Evolutionary conservation across 805 yeast species (phyloP).

Genomic region (Yarrowia sp.): DNA sequence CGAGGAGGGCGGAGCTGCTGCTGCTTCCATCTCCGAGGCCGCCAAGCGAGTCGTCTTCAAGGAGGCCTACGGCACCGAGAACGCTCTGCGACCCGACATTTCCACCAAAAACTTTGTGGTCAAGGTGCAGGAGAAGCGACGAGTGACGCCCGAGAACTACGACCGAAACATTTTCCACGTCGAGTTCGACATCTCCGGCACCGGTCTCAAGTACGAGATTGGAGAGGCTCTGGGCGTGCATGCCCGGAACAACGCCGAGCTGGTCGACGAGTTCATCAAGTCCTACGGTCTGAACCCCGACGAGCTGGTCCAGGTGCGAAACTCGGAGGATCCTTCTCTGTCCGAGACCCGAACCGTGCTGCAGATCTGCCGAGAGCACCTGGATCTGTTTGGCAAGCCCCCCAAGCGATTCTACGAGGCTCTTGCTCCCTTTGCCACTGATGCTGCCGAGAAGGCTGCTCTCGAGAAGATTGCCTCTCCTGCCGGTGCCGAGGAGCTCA

Average conservation of each 20-base stretch:
- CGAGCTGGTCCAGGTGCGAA: conserved; percentile 74
- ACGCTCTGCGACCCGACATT: conserved; percentile 83
- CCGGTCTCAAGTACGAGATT: conserved; percentile 88
- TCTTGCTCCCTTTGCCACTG: conserved; percentile 73
- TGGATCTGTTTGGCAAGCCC: conserved; percentile 93
- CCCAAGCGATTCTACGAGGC: conserved; percentile 92
- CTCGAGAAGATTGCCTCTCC: conserved; percentile 72
- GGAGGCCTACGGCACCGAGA: conserved; percentile 72
- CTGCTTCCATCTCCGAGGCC: conserved; percentile 58
- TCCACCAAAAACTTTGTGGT: conserved; percentile 85
- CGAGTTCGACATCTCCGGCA: conserved; percentile 89
- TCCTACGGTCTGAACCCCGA: conserved; percentile 76
- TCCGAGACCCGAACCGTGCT: conserved; percentile 79
- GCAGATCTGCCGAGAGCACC: conserved; percentile 78
- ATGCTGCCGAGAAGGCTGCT: conserved; percentile 67
- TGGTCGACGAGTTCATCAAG: conserved; percentile 71
- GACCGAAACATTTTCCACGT: conserved; percentile 96
- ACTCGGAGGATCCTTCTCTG: conserved; percentile 56
- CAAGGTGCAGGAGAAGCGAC: conserved; percentile 87
- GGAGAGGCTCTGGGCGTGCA: conserved; percentile 98
- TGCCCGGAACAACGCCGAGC: conserved; percentile 75
- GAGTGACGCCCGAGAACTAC: conserved; percentile 88
- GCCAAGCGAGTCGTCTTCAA: conserved; percentile 78
- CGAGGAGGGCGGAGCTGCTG: conserved; percentile 50
- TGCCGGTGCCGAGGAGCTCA: conserved; percentile 84